Conservation (phyloP, 306 rosid genomes). For the Heteromeles arbutifolia region DNA sequence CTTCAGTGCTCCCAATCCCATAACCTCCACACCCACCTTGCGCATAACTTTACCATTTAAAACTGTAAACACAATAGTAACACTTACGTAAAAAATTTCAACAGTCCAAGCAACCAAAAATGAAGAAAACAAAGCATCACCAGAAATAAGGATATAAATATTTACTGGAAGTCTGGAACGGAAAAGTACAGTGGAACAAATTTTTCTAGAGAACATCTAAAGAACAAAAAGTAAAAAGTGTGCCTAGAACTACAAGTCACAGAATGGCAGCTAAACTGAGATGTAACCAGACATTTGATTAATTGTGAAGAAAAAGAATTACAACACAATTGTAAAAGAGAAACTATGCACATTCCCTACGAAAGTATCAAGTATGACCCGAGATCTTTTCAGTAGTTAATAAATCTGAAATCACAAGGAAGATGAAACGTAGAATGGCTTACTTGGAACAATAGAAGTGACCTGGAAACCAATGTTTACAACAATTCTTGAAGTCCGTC, state of each 20-base stretch:
- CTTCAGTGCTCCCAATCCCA: no score
- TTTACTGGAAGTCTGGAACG: background rate
- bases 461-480: constrained; percentile 91
- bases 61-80: constrained; percentile 37
- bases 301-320: background rate
- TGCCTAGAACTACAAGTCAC: background rate
- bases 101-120: background rate
- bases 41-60: constrained; percentile 83
- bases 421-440: constrained; percentile 19
- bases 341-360: background rate
- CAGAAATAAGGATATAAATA: background rate
- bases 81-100: background rate
- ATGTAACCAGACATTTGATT: background rate
- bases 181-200: background rate
- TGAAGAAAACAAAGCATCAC: background rate
- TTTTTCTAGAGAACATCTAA: background rate
- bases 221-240: background rate
- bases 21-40: no score
- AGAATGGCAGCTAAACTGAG: background rate
- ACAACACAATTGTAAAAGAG: background rate
- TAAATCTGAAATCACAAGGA: background rate
- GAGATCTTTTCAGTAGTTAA: background rate
- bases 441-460: constrained; percentile 91
- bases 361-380: background rate
- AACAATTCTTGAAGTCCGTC: constrained; percentile 68